Percentiles rank a stretch among this genome's conserved stretches.
These are phyloP conservation scores for Fraxinus sp. DNA, from an alignment of 305 asterid species.

Conservation along the genomic window DNA sequence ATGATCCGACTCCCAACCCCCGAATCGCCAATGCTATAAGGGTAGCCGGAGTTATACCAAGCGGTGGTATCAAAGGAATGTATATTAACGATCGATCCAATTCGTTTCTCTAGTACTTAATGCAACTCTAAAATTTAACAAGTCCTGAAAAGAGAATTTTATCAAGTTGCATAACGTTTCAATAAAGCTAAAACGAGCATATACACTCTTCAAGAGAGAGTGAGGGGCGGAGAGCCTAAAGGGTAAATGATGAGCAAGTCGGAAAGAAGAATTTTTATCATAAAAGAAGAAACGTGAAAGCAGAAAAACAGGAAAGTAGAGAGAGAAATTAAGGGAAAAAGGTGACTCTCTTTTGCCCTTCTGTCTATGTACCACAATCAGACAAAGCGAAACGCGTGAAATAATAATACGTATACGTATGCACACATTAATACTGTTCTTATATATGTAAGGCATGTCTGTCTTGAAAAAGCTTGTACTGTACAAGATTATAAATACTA, in stretches of 20 bases:
- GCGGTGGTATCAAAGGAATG: too few species aligned
- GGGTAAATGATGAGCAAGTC: not conserved
- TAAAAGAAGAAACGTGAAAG: not conserved
- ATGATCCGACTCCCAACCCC: too few species aligned
- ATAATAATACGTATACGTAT: not conserved
- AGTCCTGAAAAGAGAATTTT: too few species aligned
- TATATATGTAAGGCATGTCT: conserved; percentile 37
- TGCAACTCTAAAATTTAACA: too few species aligned
- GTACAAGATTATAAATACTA: conserved; percentile 16
- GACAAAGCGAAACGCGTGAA: conserved; percentile 37
- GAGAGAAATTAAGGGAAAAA: conserved; percentile 7
- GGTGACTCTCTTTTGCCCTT: not conserved
- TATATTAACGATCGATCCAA: too few species aligned
- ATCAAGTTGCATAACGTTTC: too few species aligned
- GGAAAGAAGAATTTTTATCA: not conserved
- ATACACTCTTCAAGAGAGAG: too few species aligned
- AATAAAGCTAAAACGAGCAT: too few species aligned
- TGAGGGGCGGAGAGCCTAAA: too few species aligned
- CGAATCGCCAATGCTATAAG: too few species aligned
- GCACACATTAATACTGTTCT: conserved; percentile 38
- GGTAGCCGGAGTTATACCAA: too few species aligned
- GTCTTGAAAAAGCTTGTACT: conserved; percentile 23
- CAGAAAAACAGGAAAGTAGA: not conserved
- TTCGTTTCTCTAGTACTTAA: too few species aligned
- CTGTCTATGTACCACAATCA: conserved; percentile 16